Percentiles rank a stretch among this genome's conserved stretches.
These are phyloP conservation scores for Cystoderma amianthinum DNA, from an alignment of 768 basidiomycete genomes.

Conservation along the genomic window DNA sequence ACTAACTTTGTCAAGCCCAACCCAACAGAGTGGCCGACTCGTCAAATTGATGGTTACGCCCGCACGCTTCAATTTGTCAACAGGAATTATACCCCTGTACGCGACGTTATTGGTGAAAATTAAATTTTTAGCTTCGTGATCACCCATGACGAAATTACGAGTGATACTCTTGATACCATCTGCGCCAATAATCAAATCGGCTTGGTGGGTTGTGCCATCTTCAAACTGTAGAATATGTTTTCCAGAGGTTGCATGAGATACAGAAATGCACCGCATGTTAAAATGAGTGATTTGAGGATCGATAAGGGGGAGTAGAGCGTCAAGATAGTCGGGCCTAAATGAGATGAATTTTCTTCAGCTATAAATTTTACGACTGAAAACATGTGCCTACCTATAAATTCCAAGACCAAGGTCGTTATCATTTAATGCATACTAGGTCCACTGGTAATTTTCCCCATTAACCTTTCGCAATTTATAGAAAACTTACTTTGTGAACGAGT, in stretches of 20 bases:
- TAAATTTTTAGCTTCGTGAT: slow-evolving; percentile 14
- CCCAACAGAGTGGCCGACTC: slow-evolving; percentile 29
- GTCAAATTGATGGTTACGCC: slow-evolving; percentile 34
- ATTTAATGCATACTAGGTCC: slow-evolving; percentile 21
- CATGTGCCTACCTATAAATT: slow-evolving; percentile 32
- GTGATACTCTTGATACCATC: slow-evolving; percentile 47
- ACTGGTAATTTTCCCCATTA: neutral
- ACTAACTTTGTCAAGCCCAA: slow-evolving; percentile 38
- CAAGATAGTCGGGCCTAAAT: slow-evolving; percentile 45
- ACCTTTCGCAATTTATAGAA: neutral
- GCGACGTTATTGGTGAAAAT: slow-evolving; percentile 39
- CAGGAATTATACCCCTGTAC: slow-evolving; percentile 41
- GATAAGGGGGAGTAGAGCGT: slow-evolving; percentile 35
- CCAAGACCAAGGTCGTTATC: slow-evolving; percentile 31
- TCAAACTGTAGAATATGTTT: slow-evolving; percentile 33
- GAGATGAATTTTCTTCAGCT: too few species aligned
- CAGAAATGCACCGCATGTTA: slow-evolving; percentile 38
- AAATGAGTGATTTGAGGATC: slow-evolving; percentile 37
- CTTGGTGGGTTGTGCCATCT: slow-evolving; percentile 38
- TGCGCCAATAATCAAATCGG: slow-evolving; percentile 44
- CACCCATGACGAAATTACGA: slow-evolving; percentile 29
- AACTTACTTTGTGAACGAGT: slow-evolving; percentile 35
- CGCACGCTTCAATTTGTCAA: slow-evolving; percentile 26
- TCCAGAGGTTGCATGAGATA: slow-evolving; percentile 18
- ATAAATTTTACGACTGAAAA: too few species aligned